phyloP scores from a whole-genome alignment of 2,329 filamentous ascomycete species.

The Phaeosphaeriaceae sp. region DNA sequence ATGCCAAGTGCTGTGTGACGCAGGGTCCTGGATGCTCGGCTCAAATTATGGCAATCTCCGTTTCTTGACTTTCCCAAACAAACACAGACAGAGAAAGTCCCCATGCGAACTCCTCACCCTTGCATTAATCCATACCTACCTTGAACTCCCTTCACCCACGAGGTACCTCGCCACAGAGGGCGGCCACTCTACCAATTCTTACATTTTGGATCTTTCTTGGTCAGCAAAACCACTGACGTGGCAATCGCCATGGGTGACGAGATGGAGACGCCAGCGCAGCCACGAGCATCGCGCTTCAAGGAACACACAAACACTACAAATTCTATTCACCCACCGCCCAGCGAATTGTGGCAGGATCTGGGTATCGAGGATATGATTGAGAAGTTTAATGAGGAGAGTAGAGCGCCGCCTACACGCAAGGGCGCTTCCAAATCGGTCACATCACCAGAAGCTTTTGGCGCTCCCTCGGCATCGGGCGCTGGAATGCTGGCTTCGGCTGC shows the following conservation, averaged over 20 bases:
- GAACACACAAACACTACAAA: slow-evolving; percentile 40
- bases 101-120: neutral
- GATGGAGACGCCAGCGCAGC: slow-evolving; percentile 21
- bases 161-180: neutral
- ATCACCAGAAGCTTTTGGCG: slow-evolving; percentile 9
- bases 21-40: slow-evolving; percentile 15
- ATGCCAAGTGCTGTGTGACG: slow-evolving; percentile 22
- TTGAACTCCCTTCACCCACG: neutral
- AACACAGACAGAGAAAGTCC: slow-evolving; percentile 1
- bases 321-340: slow-evolving; percentile 39
- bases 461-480: slow-evolving; percentile 3
- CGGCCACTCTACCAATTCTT: neutral
- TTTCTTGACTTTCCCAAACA: slow-evolving; percentile 12
- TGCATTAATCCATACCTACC: neutral
- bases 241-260: slow-evolving; percentile 24
- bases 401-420: slow-evolving; percentile 19
- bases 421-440: slow-evolving; percentile 4
- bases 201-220: neutral
- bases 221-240: neutral
- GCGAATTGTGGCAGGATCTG: slow-evolving; percentile 36
- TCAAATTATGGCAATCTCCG: slow-evolving; percentile 1
- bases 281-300: slow-evolving; percentile 35
- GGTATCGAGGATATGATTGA: slow-evolving; percentile 33
- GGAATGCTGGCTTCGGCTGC: slow-evolving; percentile 8
- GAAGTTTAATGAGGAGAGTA: slow-evolving; percentile 32